Base-by-base conservation (phyloP, 1,284 basidiomycete species). In the Apiotrichum akiyoshidainum region DNA sequence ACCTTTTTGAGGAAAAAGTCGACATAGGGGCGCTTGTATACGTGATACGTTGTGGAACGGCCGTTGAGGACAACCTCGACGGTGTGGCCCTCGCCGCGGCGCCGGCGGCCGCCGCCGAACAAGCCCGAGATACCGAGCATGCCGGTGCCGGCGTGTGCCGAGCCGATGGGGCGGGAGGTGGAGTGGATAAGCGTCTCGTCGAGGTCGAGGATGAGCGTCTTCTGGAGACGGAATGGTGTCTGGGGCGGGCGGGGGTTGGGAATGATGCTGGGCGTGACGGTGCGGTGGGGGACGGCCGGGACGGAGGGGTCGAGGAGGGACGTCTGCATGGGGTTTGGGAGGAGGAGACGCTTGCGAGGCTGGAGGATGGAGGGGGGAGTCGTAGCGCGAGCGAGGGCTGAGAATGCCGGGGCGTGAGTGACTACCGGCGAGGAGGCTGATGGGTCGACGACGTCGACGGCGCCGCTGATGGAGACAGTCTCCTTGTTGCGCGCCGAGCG, bases 121-220 rank as follows among this genome's bases (percentile, higher is more conserved):
- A 77, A 48, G 78, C 83, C 71, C 78, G 81, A 54, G 50, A 86
- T 77, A 17, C 86, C 86, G 59, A 91, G 81, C 34, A 90, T 77
- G 22, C 87, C 85, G 42, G 72, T 72, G 16, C 76, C 75, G 3
- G 68, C 72, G 79, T 72, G 54, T 80, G 80, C 57, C 76, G 77
- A 56, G 33, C 65, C 62, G 46, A 77, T 81, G 26, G 88, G 90
- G 44, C 91, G 83, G 31, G 91, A 91, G 0, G 93, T 99, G 2
- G 94, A 97, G 74, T 99, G 95, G 60, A 99, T 98, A 57, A 99
- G 85, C 1, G 95, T 99, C 80, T 99, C 95, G 76, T 99, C 95
- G 44, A 99, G 81, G 78, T 99, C 95, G 49, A 99, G 85, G 21
- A 97, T 92, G 34, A 97, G 85, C 0, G 92, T 95, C 81, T 97